These are phyloP conservation scores for Aspergillus sp. DNA, from an alignment of 2,329 filamentous ascomycete genomes.

Conservation along the genomic window DNA sequence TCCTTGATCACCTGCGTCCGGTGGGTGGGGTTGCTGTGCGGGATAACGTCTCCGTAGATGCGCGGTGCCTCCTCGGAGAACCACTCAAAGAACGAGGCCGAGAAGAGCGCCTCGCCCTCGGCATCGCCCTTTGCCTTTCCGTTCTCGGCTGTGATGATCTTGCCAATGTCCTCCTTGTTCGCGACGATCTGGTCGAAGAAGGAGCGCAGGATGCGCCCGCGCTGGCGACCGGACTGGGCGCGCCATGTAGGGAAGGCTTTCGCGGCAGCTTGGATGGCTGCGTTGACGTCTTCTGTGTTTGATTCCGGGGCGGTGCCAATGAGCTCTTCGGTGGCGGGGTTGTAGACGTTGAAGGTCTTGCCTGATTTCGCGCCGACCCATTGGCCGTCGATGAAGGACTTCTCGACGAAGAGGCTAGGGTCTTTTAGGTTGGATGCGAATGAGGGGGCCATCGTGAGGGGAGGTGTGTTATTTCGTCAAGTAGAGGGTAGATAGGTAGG, in stretches of 20 bases:
- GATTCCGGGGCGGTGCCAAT: slow-evolving; percentile 81
- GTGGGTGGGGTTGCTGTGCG: slow-evolving; percentile 54
- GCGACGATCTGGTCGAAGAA: slow-evolving; percentile 64
- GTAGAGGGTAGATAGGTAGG: background rate
- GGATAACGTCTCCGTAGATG: slow-evolving; percentile 58
- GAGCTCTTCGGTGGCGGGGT: slow-evolving; percentile 74
- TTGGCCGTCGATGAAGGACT: slow-evolving; percentile 5
- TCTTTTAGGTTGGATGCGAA: background rate
- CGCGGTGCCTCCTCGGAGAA: slow-evolving; percentile 59
- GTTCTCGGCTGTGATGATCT: slow-evolving; percentile 46
- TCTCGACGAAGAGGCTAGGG: background rate
- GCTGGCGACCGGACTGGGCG: slow-evolving; percentile 57
- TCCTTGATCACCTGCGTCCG: slow-evolving; percentile 31
- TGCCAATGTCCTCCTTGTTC: slow-evolving; percentile 55
- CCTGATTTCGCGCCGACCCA: background rate
- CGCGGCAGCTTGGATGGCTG: slow-evolving; percentile 75
- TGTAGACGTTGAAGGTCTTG: slow-evolving; percentile 1
- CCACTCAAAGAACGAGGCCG: slow-evolving; percentile 56
- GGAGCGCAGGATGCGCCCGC: slow-evolving; percentile 58
- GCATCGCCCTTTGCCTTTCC: slow-evolving; percentile 57
- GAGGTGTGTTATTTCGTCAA: background rate
- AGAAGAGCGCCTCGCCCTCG: slow-evolving; percentile 50
- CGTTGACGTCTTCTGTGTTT: slow-evolving; percentile 69
- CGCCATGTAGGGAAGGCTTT: slow-evolving; percentile 62
- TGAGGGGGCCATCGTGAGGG: background rate